Evolutionary conservation across 148 eudicot genomes (phyloP).

Genomic region (Gaultheria prostrata): DNA sequence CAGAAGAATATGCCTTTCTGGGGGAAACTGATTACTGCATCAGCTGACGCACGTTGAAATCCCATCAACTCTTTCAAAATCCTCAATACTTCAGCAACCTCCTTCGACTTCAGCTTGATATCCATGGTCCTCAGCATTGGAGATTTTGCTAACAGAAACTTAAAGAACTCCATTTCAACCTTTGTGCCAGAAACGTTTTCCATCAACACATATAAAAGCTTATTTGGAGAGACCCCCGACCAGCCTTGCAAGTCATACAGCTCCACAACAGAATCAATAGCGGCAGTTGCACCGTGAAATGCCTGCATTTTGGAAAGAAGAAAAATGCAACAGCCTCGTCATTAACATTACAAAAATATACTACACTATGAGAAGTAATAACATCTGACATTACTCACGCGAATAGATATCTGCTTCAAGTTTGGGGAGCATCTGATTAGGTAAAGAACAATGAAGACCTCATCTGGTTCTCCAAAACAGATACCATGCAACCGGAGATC

Average conservation of each 20-base stretch:
- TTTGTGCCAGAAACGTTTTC: background rate
- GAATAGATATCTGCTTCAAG: background rate
- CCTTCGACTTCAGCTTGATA: too few relatives aligned
- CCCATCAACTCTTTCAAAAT: background rate
- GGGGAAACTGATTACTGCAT: too few relatives aligned
- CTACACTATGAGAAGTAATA: background rate
- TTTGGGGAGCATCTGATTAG: background rate
- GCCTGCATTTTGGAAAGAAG: background rate
- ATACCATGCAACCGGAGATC: background rate
- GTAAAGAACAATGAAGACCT: background rate
- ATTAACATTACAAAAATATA: too few relatives aligned
- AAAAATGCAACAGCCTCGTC: background rate
- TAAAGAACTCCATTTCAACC: background rate
- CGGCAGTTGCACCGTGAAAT: background rate
- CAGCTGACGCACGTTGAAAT: background rate
- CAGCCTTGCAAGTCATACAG: background rate
- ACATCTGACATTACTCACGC: background rate
- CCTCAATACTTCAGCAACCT: background rate
- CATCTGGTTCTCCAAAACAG: background rate
- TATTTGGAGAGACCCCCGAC: background rate
- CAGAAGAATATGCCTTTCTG: too few relatives aligned
- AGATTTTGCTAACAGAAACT: background rate
- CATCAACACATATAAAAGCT: background rate
- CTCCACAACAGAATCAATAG: background rate
- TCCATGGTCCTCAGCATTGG: conserved; percentile 9